Percentiles rank a stretch among this genome's conserved stretches.
phyloP scores from a whole-genome alignment of 139 green algal genomes.

The Ostreobium quekettii region DNA sequence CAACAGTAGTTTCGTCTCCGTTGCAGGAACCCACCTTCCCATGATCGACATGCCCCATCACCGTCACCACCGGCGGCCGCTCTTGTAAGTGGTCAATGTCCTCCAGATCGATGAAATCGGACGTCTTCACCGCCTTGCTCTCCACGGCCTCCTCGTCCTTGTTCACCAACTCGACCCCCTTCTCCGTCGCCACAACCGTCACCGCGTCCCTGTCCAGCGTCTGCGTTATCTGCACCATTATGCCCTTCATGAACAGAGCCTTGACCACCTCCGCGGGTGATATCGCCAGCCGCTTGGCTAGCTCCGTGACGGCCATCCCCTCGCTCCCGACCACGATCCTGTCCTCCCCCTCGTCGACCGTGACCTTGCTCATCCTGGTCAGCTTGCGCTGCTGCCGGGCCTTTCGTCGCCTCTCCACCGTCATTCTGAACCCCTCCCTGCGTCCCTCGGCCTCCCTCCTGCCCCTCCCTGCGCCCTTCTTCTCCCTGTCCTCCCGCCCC shows the following conservation, averaged over 20 bases:
- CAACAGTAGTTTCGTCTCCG: too few species aligned
- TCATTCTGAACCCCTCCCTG: not conserved
- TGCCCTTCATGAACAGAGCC: conserved; percentile 93
- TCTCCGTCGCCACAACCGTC: conserved; percentile 63
- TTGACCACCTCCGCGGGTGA: conserved; percentile 76
- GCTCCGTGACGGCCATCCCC: conserved; percentile 76
- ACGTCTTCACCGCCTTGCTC: conserved; percentile 44
- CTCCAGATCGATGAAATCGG: conserved; percentile 66
- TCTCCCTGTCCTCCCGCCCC: not conserved
- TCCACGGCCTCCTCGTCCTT: conserved; percentile 29
- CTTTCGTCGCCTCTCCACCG: conserved; percentile 9
- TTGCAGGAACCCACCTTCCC: conserved; percentile 73
- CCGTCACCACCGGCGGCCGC: conserved; percentile 85
- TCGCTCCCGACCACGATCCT: conserved; percentile 47
- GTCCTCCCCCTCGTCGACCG: not conserved
- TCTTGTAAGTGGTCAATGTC: conserved; percentile 67
- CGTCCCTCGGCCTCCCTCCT: not conserved
- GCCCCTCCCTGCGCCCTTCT: not conserved
- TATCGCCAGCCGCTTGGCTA: conserved; percentile 71
- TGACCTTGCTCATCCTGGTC: not conserved
- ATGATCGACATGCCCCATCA: conserved; percentile 99
- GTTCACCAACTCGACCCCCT: conserved; percentile 53
- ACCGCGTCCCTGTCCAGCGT: conserved; percentile 58
- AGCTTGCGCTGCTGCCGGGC: conserved; percentile 8
- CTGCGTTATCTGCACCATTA: conserved; percentile 75